Base-by-base conservation (phyloP, 805 yeast species). In the Citeromyces nyonsensis region DNA sequence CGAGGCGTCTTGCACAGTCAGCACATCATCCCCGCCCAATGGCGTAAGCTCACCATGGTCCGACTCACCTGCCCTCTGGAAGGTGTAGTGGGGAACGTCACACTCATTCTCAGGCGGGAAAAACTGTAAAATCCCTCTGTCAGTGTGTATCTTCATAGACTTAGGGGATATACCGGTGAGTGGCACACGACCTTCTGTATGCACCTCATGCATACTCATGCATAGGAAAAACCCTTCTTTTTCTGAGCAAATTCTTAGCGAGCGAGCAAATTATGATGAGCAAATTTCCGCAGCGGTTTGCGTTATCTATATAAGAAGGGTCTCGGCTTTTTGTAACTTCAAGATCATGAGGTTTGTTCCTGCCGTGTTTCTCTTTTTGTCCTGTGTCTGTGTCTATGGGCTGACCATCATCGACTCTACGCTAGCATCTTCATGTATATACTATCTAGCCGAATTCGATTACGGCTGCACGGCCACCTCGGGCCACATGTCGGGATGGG, bases 391-490 rank as follows among this genome's bases (percentile, higher is more conserved):
- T 50, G 37, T 61, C 71, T n/a, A n/a, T 0, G 22, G 22, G 5
- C 22, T 40, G 4, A 39, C 38, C 25, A 37, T 40, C 7, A 36
- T 53, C 14, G 65, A 60, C 34, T 53, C 60, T 7, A 45, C 55
- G 3, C 36, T 59, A 10, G 65, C 66, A 1, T 48, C 63, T 3
- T 48, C 61, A 20, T 60, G 66, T 41, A 42, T 59, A 10, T 60
- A 59, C 40, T 59, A 60, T 35, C 44, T 57, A 39, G 43, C 47
- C 29, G 45, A 44, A 22, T 52, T 49, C 31, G 58, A 61, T 34
- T 63, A 68, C 68, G 65, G 63, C 1, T 63, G 70, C 38, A 40
- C 44, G 20, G 36, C 57, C 6, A 49, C 51, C 6, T 44, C 53
- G 1, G 53, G 53, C 33, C 50, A 50, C 22, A 54, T 49, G 40